These are phyloP conservation scores for Lentinula edodes DNA, from an alignment of 768 basidiomycete species.

Conservation along the genomic window DNA sequence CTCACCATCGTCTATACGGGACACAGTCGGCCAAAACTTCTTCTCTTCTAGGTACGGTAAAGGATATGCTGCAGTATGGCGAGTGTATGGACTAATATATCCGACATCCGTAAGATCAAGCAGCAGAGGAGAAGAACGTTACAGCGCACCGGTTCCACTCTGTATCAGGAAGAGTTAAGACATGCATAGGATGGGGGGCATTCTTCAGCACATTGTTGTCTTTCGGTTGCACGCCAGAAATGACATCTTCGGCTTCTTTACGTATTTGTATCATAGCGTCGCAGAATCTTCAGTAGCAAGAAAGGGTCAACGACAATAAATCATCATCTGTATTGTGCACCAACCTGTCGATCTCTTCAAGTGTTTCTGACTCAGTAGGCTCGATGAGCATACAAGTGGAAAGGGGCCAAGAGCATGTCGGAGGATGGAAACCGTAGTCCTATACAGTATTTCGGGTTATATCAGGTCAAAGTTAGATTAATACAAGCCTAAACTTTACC, in stretches of 20 bases:
- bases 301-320: neutral
- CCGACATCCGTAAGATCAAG: neutral
- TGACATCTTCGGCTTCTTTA: conserved; percentile 83
- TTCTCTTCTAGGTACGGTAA: conserved; percentile 73
- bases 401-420: conserved; percentile 98
- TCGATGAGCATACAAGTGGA: conserved; percentile 97
- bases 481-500: conserved; percentile 29
- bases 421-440: conserved; percentile 94
- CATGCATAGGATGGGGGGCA: conserved; percentile 85
- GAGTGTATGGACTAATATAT: conserved; percentile 71
- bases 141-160: conserved; percentile 78
- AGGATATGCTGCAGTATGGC: conserved; percentile 88
- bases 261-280: conserved; percentile 98
- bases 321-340: conserved; percentile 7
- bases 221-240: conserved; percentile 80
- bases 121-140: neutral
- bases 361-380: conserved; percentile 92
- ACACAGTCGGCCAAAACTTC: conserved; percentile 97
- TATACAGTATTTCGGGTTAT: conserved; percentile 17
- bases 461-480: neutral
- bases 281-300: conserved; percentile 63
- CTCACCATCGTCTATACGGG: conserved; percentile 90
- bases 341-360: conserved; percentile 87
- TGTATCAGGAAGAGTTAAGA: conserved; percentile 63
- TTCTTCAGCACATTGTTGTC: conserved; percentile 92